Evolutionary conservation across 2,329 filamentous ascomycete species (phyloP), one percentile per base, ranked within the genome.

Genomic region (Ceratocystis diversiconidia): DNA sequence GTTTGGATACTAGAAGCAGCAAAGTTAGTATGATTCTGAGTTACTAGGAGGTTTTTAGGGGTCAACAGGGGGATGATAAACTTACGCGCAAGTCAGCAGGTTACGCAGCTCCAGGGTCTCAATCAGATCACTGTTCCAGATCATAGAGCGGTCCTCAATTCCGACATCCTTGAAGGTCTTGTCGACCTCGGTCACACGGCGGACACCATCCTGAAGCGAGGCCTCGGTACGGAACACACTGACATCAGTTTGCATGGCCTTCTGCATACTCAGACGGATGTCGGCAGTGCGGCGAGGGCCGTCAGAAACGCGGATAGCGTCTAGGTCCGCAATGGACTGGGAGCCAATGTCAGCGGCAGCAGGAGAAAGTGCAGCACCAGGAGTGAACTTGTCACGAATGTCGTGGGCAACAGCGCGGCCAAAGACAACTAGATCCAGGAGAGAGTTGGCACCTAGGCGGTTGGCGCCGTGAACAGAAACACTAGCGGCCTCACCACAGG

Each of bases 121-220:
- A 69, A 96, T 90, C 48, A 97, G 85, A 74, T 97, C 92, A 28
- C 89, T 91, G 85, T 97, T 97, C 92, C 92, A 97, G 81, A 97
- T 97, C 92, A 97, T 96, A 83, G 90, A 95, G 77, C 94, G 89
- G 78, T 97, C 92, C 85, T 96, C 95, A 79, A 90, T 96, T 73
- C 90, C 90, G 71, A 97, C 87, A 73, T 96, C 82, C 72, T 81
- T 78, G 79, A 88, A 97, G 72, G 80, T 82, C 72, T 83, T 77
- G 75, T 97, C 92, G 71, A 97, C 90, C 71, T 90, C 85, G 70
- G 79, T 85, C 76, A 97, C 94, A 81, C 86, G 92, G 77, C 82
- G 80, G 69, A 96, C 92, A 84, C 92, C 92, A 78, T 96, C 89
- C 71, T 96, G 90, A 76, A 97, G 84, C 70, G 86, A 90, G 77